A percentile compares a stretch with the other conserved stretches of the same genome.
phyloP scores from a whole-genome alignment of 2,329 filamentous ascomycete species.

The Alternaria triticimaculans region DNA sequence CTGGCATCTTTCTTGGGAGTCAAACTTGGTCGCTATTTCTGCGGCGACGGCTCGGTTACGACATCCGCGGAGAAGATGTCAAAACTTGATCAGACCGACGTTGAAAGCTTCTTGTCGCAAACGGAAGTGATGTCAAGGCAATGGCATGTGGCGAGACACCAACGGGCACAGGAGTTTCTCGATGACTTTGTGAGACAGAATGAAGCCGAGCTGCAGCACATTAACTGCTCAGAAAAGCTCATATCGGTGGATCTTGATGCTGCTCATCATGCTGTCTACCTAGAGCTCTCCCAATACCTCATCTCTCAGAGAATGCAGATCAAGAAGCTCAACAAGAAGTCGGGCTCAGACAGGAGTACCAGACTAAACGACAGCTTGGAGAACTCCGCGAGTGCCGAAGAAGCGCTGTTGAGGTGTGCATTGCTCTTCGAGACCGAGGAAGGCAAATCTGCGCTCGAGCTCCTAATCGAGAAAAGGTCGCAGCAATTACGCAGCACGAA shows the following conservation, averaged over 20 bases:
- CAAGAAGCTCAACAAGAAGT: constrained; percentile 47
- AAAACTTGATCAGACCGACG: constrained; percentile 43
- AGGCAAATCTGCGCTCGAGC: constrained; percentile 21
- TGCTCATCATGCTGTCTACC: constrained; percentile 61
- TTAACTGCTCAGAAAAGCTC: constrained; percentile 55
- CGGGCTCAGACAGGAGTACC: constrained; percentile 44
- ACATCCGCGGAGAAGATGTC: constrained; percentile 55
- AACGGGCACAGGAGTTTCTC: constrained; percentile 63
- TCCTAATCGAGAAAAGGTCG: constrained; percentile 21
- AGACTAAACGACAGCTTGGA: constrained; percentile 56
- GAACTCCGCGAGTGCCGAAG: constrained; percentile 57
- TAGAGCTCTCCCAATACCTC: constrained; percentile 62
- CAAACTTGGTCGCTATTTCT: constrained; percentile 62
- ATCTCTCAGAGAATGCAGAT: constrained; percentile 59
- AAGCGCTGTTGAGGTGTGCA: constrained; percentile 59
- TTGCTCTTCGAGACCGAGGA: constrained; percentile 23
- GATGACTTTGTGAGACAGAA: constrained; percentile 57
- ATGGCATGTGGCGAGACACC: constrained; percentile 61
- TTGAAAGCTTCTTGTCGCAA: constrained; percentile 64
- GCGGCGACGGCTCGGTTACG: constrained; percentile 53
- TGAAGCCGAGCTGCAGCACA: constrained; percentile 43
- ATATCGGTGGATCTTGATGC: constrained; percentile 53
- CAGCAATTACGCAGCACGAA: constrained; percentile 19
- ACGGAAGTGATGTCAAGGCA: constrained; percentile 57
- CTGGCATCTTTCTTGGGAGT: constrained; percentile 65